Base-by-base conservation (phyloP, 257 asterid species). In the Striga asiatica region DNA sequence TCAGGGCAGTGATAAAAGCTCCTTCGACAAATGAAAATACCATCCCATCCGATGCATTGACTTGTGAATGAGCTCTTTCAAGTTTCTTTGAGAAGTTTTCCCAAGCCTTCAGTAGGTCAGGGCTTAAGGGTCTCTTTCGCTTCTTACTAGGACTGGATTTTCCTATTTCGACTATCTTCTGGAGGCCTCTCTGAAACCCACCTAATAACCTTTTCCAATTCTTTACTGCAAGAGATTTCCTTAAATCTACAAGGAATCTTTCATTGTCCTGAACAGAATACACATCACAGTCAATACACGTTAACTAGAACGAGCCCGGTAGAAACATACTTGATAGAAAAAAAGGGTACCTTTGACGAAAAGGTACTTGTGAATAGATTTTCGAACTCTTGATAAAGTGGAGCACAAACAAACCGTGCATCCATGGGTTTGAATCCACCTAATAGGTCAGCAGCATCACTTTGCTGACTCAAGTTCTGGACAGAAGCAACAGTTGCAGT, bases 381-480 rank as follows among this genome's bases (percentile, higher is more conserved):
- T 67, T 66, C 78, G 50, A 82, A 87, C 76, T 91, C 98, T 61
- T 60, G 78, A 73, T 82, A 91, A 10, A 91, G 93, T 49, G 94
- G 89, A 69, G 74, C 32, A 64, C 89, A 75, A 34, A 80, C 76
- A 71, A 80, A 71, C 56, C 82, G 80, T 41, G 95, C 97, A 78
- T 84, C 91, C 51, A 77, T 66, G 21, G 98, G 98, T 74, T 80
- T 82, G 72, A 80, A 91, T 28, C 98, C 98, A 35, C 98, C 98
- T 56, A 91, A 50, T 48, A 91, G 68, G 68, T 91, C 98, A 11
- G 95, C 89, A 62, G 76, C 76, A 54, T 91, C 98, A 66, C 94
- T 91, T 72, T 91, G 98, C 79, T 91, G 98, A 67, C 97, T 91
- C 71, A 91, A 71, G 61, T 91, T 91, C 98, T 91, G 94, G 77